A percentile compares a stretch with the other conserved stretches of the same genome.
phyloP scores from a whole-genome alignment of 1,139 yeast genomes.

The Diutina ranongensis region DNA sequence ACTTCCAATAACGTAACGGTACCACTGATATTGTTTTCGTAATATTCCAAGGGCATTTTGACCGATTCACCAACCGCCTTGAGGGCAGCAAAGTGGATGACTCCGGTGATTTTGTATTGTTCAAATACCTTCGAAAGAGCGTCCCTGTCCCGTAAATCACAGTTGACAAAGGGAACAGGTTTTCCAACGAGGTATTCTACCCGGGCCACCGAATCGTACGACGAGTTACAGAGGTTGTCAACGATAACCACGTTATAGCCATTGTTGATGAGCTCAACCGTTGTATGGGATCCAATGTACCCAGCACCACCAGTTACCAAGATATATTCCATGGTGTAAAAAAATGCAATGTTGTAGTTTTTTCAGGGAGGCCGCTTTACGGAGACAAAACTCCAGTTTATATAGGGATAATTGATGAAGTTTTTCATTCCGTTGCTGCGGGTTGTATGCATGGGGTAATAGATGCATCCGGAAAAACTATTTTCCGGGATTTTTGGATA shows the following conservation, averaged over 20 bases:
- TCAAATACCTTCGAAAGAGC: slow-evolving; percentile 38
- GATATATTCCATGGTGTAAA: slow-evolving; percentile 22
- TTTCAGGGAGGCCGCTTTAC: no score
- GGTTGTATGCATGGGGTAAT: not conserved
- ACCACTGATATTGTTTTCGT: slow-evolving; percentile 60
- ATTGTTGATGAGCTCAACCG: slow-evolving; percentile 49
- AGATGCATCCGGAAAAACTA: not conserved
- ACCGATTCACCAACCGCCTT: slow-evolving; percentile 83
- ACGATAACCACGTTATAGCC: slow-evolving; percentile 63
- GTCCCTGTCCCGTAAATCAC: slow-evolving; percentile 45
- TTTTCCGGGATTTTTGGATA: not conserved
- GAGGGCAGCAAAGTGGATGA: slow-evolving; percentile 77
- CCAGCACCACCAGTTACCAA: slow-evolving; percentile 86
- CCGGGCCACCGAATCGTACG: slow-evolving; percentile 57
- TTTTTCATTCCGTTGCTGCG: not conserved
- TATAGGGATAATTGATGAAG: not conserved
- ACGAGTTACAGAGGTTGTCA: slow-evolving; percentile 61
- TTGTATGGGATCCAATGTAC: slow-evolving; percentile 77
- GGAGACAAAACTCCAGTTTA: not conserved
- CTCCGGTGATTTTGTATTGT: slow-evolving; percentile 42
- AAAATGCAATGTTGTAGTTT: slow-evolving; percentile 2
- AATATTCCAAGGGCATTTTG: slow-evolving; percentile 57
- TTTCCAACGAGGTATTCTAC: slow-evolving; percentile 43
- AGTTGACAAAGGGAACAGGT: slow-evolving; percentile 44
- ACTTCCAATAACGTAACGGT: slow-evolving; percentile 48